Evolutionary conservation across 1,284 basidiomycete species (phyloP).

Genomic region (Phellinidium pouzarii): DNA sequence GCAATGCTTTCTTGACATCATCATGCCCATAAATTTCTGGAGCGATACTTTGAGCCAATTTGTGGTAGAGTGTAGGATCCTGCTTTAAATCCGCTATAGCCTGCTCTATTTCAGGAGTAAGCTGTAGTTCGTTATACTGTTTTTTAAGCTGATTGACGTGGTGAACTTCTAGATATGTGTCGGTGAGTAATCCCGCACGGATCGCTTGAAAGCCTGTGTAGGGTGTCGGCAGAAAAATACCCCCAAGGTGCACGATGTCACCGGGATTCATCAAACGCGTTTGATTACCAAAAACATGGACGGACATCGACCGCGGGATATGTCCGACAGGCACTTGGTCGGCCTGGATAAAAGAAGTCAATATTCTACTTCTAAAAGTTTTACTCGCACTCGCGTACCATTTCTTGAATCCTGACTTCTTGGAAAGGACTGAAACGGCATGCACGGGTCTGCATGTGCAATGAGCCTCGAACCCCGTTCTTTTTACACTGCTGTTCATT

Average conservation of each 20-base stretch:
- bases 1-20: constrained; percentile 97
- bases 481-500: constrained; percentile 77
- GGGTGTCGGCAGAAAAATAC: constrained; percentile 85
- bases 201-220: constrained; percentile 86
- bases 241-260: constrained; percentile 89
- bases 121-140: constrained; percentile 92
- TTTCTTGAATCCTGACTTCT: constrained; percentile 98
- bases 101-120: constrained; percentile 78
- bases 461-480: constrained; percentile 83
- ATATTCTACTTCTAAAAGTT: background rate
- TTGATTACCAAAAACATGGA: constrained; percentile 87
- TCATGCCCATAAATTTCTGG: constrained; percentile 98
- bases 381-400: constrained; percentile 51
- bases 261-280: constrained; percentile 93
- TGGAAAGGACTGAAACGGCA: constrained; percentile 98
- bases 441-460: constrained; percentile 97
- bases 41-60: constrained; percentile 84
- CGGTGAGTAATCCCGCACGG: constrained; percentile 92
- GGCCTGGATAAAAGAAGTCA: constrained; percentile 46
- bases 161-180: constrained; percentile 94
- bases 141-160: constrained; percentile 94
- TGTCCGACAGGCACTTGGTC: constrained; percentile 99
- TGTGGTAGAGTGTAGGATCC: constrained; percentile 81
- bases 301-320: constrained; percentile 96
- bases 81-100: constrained; percentile 65